phyloP scores from a whole-genome alignment of 768 basidiomycete genomes.

The Tricholoma furcatifolium region DNA sequence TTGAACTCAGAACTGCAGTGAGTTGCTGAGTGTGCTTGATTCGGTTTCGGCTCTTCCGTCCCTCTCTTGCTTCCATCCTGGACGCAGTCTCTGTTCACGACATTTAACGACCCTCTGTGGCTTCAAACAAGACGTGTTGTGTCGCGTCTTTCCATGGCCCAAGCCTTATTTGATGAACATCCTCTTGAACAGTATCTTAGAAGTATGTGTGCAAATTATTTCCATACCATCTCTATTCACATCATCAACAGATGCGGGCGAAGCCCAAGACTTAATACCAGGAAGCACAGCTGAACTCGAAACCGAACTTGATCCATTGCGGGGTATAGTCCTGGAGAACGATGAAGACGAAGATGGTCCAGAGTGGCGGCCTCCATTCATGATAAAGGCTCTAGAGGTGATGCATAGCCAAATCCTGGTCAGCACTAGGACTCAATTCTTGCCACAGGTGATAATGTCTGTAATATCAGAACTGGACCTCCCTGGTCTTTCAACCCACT shows the following conservation, averaged over 20 bases:
- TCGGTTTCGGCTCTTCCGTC: neutral
- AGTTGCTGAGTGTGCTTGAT: slow-evolving; percentile 1
- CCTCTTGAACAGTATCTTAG: slow-evolving; percentile 72
- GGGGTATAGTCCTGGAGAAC: slow-evolving; percentile 24
- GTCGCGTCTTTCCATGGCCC: slow-evolving; percentile 52
- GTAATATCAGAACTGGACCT: slow-evolving; percentile 33
- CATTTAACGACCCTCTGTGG: slow-evolving; percentile 13
- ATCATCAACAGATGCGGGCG: slow-evolving; percentile 51
- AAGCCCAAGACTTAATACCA: slow-evolving; percentile 55
- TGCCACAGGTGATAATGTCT: slow-evolving; percentile 35
- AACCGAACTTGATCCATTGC: slow-evolving; percentile 35
- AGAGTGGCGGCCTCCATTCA: slow-evolving; percentile 38
- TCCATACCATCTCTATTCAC: neutral
- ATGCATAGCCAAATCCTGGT: slow-evolving; percentile 15
- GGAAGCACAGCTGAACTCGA: slow-evolving; percentile 44
- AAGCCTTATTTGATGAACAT: slow-evolving; percentile 75
- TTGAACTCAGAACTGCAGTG: neutral
- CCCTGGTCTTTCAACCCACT: slow-evolving; percentile 28
- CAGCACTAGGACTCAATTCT: slow-evolving; percentile 1
- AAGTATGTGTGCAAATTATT: slow-evolving; percentile 39
- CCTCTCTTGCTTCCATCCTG: neutral
- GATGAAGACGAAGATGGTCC: slow-evolving; percentile 13
- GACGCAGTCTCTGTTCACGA: slow-evolving; percentile 10
- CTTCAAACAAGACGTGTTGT: neutral
- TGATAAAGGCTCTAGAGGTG: slow-evolving; percentile 40